A percentile compares a stretch with the other conserved stretches of the same genome.
phyloP scores from a whole-genome alignment of 345 rosid genomes.

The Triadica sebifera region DNA sequence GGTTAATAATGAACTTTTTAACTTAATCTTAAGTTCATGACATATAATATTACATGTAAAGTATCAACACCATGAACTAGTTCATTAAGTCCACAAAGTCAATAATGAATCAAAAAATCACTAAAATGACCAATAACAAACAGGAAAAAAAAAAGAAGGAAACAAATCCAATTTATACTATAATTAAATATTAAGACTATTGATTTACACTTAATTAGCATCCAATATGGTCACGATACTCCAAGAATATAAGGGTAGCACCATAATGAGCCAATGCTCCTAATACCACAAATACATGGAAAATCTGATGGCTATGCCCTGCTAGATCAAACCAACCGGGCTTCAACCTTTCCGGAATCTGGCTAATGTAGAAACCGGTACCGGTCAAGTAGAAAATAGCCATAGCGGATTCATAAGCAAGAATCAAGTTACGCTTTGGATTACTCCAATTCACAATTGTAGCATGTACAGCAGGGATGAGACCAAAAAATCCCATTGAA shows the following conservation, averaged over 20 bases:
- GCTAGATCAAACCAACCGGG: slow-evolving; percentile 85
- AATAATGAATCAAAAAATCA: no score
- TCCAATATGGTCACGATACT: slow-evolving; percentile 62
- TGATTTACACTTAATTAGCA: slow-evolving; percentile 29
- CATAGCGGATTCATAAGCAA: slow-evolving; percentile 71
- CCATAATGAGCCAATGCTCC: slow-evolving; percentile 93
- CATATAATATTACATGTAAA: no score
- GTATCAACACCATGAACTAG: no score
- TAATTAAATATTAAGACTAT: not conserved
- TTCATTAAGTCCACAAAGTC: no score
- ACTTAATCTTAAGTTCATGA: no score
- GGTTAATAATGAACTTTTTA: no score
- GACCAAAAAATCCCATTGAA: slow-evolving; percentile 80
- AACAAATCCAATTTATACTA: not conserved
- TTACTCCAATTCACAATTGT: slow-evolving; percentile 66
- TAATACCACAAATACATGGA: slow-evolving; percentile 77
- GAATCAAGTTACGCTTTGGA: slow-evolving; percentile 52
- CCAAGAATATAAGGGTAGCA: slow-evolving; percentile 69
- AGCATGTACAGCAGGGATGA: slow-evolving; percentile 67
- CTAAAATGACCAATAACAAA: no score
- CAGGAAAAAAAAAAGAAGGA: no score
- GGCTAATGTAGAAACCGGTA: slow-evolving; percentile 57
- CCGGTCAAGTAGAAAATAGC: slow-evolving; percentile 74
- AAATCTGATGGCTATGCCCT: slow-evolving; percentile 90
- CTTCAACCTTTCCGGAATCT: slow-evolving; percentile 77